These are phyloP conservation scores for Vachellia collinsii DNA, from an alignment of 306 rosid species.

Conservation along the genomic window DNA sequence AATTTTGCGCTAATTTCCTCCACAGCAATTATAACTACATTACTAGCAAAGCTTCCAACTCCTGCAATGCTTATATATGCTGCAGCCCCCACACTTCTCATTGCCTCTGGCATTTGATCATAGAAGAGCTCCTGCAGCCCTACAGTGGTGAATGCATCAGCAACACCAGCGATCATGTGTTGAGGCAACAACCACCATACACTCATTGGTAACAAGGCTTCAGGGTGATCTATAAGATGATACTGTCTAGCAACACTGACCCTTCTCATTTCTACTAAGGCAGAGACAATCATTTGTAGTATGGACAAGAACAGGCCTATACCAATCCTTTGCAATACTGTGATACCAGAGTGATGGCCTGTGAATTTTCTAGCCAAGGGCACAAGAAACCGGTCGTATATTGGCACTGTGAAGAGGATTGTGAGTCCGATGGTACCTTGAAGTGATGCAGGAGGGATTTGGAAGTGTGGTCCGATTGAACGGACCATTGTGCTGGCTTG, in stretches of 20 bases:
- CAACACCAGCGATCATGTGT: neutral
- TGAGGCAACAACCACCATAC: conserved; percentile 2
- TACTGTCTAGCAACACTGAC: neutral
- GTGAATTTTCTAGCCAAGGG: neutral
- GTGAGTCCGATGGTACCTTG: neutral
- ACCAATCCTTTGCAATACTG: neutral
- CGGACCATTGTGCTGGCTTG: neutral
- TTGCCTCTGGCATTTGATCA: neutral
- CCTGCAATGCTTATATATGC: neutral
- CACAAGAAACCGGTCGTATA: neutral
- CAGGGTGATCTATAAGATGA: neutral
- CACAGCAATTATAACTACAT: neutral
- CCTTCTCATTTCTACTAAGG: neutral
- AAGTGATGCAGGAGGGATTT: neutral
- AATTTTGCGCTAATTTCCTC: neutral
- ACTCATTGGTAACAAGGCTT: neutral
- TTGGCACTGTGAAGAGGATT: neutral
- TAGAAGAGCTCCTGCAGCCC: neutral
- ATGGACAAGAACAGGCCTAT: neutral
- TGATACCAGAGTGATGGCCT: conserved; percentile 6
- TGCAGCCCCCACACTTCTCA: neutral
- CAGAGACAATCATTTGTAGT: neutral
- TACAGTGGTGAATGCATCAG: neutral
- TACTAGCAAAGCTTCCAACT: neutral
- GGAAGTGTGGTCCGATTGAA: neutral